Conservation (phyloP, 306 rosid genomes). For the Gillenia trifoliata region DNA sequence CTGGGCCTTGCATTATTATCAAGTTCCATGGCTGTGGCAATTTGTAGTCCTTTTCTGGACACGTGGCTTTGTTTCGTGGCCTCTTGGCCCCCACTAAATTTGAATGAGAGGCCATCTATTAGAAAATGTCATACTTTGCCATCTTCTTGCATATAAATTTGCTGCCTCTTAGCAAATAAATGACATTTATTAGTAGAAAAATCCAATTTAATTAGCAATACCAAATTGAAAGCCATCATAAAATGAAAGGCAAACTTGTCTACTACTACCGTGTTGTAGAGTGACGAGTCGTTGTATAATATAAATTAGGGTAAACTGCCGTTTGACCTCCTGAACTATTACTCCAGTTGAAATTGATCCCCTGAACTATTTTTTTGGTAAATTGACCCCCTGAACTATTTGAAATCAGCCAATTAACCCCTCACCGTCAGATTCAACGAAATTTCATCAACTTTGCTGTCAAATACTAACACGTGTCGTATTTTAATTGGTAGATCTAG, state of each 20-base stretch:
- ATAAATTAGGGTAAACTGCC: too few species aligned
- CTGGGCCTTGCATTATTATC: neutral
- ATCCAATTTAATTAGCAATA: neutral
- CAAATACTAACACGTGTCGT: too few species aligned
- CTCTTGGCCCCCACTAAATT: neutral
- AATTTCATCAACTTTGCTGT: too few species aligned
- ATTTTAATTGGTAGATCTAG: too few species aligned
- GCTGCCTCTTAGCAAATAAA: neutral
- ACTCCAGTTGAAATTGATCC: too few species aligned
- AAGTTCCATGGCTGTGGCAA: neutral
- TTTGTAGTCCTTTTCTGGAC: neutral
- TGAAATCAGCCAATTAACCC: too few species aligned
- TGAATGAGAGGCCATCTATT: neutral
- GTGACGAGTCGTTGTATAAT: too few species aligned
- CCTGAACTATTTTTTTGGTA: too few species aligned
- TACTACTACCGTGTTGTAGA: neutral
- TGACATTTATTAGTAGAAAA: conserved; percentile 1
- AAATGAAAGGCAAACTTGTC: conserved; percentile 3
- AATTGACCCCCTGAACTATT: too few species aligned
- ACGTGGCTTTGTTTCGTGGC: neutral
- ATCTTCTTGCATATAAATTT: neutral
- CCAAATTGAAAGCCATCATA: neutral
- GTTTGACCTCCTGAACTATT: too few species aligned
- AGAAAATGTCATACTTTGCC: too few species aligned
- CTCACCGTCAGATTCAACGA: too few species aligned